Evolutionary conservation across 2,329 filamentous ascomycete species (phyloP).

Genomic region (Peltaster fructicola): DNA sequence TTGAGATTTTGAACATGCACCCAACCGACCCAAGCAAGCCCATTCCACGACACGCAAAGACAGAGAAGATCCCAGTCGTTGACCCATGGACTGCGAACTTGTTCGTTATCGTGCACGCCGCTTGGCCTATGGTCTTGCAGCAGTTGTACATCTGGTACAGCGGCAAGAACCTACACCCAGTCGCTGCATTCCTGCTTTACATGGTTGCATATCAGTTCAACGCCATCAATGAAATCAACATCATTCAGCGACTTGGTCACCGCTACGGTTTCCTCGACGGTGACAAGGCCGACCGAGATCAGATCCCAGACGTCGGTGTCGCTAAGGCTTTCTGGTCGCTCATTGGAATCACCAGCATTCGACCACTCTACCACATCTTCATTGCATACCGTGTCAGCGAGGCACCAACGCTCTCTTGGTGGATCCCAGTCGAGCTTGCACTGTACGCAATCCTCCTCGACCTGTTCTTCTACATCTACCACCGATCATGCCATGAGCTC

Average conservation of each 20-base stretch:
- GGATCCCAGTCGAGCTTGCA: constrained; percentile 23
- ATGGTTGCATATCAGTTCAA: constrained; percentile 23
- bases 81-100: constrained; percentile 19
- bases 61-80: constrained; percentile 24
- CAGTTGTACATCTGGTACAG: constrained; percentile 19
- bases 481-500: constrained; percentile 27
- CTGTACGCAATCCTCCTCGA: constrained; percentile 27
- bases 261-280: constrained; percentile 27
- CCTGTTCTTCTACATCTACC: constrained; percentile 30
- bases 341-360: neutral
- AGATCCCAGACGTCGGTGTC: constrained; percentile 23
- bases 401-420: constrained; percentile 14
- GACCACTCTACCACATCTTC: constrained; percentile 18
- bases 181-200: constrained; percentile 23
- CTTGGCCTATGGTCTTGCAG: constrained; percentile 22
- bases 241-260: constrained; percentile 23
- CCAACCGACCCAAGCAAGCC: constrained; percentile 12
- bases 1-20: constrained; percentile 2
- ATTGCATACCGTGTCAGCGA: constrained; percentile 14
- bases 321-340: constrained; percentile 4
- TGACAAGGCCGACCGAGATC: constrained; percentile 27
- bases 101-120: constrained; percentile 24
- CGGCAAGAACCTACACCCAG: constrained; percentile 15
- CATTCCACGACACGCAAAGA: constrained; percentile 24
- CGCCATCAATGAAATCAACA: constrained; percentile 22